Evolutionary conservation across 2,329 filamentous ascomycete species (phyloP).

Genomic region (Incumbomyces delicatus): DNA sequence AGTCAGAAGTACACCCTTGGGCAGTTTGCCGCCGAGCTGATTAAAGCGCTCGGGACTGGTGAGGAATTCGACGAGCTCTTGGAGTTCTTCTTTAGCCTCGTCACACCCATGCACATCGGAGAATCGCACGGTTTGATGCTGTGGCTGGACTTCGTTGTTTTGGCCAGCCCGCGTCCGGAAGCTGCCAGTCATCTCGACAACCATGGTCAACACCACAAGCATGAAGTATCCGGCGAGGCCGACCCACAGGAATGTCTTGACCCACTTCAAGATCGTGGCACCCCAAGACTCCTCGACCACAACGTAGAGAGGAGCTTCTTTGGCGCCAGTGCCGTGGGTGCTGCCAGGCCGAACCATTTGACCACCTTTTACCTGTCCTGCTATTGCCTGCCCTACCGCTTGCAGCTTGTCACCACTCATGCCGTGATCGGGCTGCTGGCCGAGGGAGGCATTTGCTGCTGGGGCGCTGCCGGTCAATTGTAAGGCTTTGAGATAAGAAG

Average conservation of each 20-base stretch:
- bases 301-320: constrained; percentile 83
- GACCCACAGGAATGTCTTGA: constrained; percentile 76
- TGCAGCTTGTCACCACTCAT: constrained; percentile 58
- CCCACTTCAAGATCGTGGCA: constrained; percentile 75
- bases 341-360: constrained; percentile 45
- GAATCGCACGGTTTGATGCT: constrained; percentile 86
- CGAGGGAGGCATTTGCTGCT: constrained; percentile 12
- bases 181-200: constrained; percentile 74
- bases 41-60: constrained; percentile 90
- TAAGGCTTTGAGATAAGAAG: constrained; percentile 68
- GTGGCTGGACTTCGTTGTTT: constrained; percentile 78
- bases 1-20: constrained; percentile 90
- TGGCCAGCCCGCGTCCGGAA: constrained; percentile 51
- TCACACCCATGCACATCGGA: constrained; percentile 93
- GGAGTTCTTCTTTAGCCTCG: constrained; percentile 94
- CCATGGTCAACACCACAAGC: constrained; percentile 67
- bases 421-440: constrained; percentile 15
- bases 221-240: constrained; percentile 68
- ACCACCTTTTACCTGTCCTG: constrained; percentile 53
- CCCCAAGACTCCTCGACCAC: constrained; percentile 85
- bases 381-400: constrained; percentile 71
- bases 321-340: constrained; percentile 53
- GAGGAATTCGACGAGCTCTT: constrained; percentile 93
- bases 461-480: constrained; percentile 44
- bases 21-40: constrained; percentile 87